Base-by-base conservation (phyloP, 2,329 filamentous ascomycete species). In the Reticulascus tulasneorum region DNA sequence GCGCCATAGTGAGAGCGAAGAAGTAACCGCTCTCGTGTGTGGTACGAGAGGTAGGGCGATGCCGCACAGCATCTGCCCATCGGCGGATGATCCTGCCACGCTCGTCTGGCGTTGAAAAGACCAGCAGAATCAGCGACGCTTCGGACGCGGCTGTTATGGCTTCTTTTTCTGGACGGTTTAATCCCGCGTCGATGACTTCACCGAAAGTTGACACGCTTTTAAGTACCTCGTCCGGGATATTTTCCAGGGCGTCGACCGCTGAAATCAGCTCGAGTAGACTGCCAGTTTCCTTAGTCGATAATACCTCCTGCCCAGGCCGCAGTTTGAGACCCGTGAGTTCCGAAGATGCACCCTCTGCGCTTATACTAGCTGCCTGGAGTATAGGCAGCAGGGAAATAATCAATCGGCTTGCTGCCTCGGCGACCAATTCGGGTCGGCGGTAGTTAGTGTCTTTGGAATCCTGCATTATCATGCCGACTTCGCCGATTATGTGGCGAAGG, bases 341-440 rank as follows among this genome's bases (percentile, higher is more conserved):
- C n/a, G n/a, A n/a, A n/a, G n/a, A n/a, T n/a, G n/a, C n/a, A n/a
- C n/a, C n/a, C 8, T 4, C 15, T 15, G 9, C n/a, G 4, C 4
- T 5, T 1, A 60, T 38, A 4, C 56, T 36, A 4, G 53, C 51
- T n/a, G 60, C 47, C 37, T 75, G 63, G 3, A 77, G 49, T 1
- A 73, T 36, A 1, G 75, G 74, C 9, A 70, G 57, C 1, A 64
- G 55, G 5, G 79, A 70, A 7, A 75, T 64, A 9, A 83, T 63
- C 1, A 86, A 64, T n/a, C 64, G 66, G 47, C 77, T 73, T 11
- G 70, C 68, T 0, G 78, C 76, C 48, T 84, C 79, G 18, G 77
- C 76, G 5, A 84, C 68, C 16, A 85, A 65, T 38, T 86, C 82
- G 0, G 77, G 79, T 17, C 76, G 75, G 13, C 83, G 68, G 44